phyloP scores from a whole-genome alignment of 148 eudicot genomes.

The Spergularia bocconei region DNA sequence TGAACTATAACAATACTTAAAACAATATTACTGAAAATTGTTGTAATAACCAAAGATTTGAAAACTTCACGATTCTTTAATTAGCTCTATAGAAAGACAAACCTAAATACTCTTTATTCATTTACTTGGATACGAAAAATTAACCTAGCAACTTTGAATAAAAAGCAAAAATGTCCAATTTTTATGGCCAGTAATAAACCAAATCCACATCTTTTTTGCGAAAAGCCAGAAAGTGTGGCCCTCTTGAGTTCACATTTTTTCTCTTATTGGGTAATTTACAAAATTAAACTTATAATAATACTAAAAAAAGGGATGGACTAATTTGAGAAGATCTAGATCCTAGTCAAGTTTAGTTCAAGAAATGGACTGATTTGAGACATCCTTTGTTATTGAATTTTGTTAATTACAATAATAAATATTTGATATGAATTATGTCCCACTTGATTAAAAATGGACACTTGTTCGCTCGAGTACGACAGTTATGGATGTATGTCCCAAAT shows the following conservation, averaged over 20 bases:
- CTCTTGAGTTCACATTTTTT: slow-evolving; percentile 14
- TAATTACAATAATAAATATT: background rate
- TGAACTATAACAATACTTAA: too few relatives aligned
- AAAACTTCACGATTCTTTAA: too few relatives aligned
- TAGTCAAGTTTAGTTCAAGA: slow-evolving; percentile 33
- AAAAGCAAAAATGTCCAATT: background rate
- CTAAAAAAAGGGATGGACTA: background rate
- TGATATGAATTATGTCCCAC: slow-evolving; percentile 28
- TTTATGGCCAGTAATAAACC: slow-evolving; percentile 11
- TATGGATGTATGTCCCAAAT: slow-evolving; percentile 10
- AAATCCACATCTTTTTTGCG: background rate
- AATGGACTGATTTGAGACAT: slow-evolving; percentile 32
- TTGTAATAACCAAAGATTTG: too few relatives aligned
- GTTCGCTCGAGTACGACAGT: slow-evolving; percentile 19
- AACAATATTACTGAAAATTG: too few relatives aligned
- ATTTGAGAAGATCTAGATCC: slow-evolving; percentile 1
- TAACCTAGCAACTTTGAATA: too few relatives aligned
- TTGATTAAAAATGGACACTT: slow-evolving; percentile 20
- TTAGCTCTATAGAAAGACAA: too few relatives aligned
- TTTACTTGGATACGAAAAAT: too few relatives aligned
- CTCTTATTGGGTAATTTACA: slow-evolving; percentile 11
- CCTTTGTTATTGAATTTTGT: slow-evolving; percentile 10
- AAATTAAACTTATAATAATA: background rate
- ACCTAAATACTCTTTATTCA: too few relatives aligned
- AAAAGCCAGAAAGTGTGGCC: slow-evolving; percentile 13